Percentiles rank a stretch among this genome's conserved stretches.
Conservation (phyloP, 805 yeast species). For the Candida ortonii region DNA sequence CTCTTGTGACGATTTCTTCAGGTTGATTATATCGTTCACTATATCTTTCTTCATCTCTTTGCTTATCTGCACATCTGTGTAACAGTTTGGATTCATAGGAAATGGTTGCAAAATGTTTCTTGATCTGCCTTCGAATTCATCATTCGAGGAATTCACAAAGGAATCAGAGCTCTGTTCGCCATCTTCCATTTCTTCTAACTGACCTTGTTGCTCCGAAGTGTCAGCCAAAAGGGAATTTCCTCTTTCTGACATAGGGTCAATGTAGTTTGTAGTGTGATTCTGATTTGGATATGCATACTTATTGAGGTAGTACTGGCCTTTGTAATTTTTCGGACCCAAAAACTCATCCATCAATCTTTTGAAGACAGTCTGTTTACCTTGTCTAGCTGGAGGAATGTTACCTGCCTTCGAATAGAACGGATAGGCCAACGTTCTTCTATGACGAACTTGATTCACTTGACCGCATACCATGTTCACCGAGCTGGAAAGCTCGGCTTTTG, state of each 20-base stretch:
- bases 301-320: conserved; percentile 77
- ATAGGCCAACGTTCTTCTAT: conserved; percentile 52
- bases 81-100: conserved; percentile 68
- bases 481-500: neutral
- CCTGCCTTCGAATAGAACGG: conserved; percentile 49
- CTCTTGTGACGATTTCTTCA: conserved; percentile 60
- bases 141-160: conserved; percentile 10
- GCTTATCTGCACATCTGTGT: conserved; percentile 61
- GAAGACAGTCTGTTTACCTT: conserved; percentile 48
- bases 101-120: conserved; percentile 64
- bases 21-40: conserved; percentile 45
- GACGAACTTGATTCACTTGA: conserved; percentile 45
- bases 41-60: conserved; percentile 59
- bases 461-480: conserved; percentile 14
- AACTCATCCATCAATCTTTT: conserved; percentile 66
- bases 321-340: conserved; percentile 79
- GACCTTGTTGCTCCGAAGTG: conserved; percentile 5
- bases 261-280: conserved; percentile 69
- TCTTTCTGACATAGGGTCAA: conserved; percentile 51
- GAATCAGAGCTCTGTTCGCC: conserved; percentile 17
- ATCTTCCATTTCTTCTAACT: conserved; percentile 12
- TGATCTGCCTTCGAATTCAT: conserved; percentile 7
- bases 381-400: conserved; percentile 35
- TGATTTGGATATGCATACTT: conserved; percentile 68
- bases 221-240: conserved; percentile 34